Evolutionary conservation across 345 rosid species (phyloP).

Genomic region (Streptanthus diversifolius): DNA sequence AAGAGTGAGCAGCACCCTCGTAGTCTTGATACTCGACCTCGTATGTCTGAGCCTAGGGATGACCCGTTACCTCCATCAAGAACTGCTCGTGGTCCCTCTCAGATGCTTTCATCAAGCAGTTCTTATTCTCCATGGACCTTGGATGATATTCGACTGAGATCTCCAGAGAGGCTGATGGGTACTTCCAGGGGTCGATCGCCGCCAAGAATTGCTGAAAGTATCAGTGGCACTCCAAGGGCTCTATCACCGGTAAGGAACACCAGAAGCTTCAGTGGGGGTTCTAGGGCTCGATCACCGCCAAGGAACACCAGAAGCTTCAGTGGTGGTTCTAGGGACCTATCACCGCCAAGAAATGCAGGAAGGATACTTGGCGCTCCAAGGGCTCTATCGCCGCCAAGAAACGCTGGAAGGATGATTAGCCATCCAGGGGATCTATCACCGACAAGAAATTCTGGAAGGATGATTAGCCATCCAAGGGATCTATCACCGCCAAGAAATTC

Average conservation of each 20-base stretch:
- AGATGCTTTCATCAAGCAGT: constrained; percentile 46
- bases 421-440: neutral
- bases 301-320: neutral
- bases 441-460: neutral
- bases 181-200: constrained; percentile 66
- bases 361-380: neutral
- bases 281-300: neutral
- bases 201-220: constrained; percentile 15
- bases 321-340: neutral
- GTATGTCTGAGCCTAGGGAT: constrained; percentile 50
- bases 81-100: constrained; percentile 48
- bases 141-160: constrained; percentile 64
- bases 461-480: neutral
- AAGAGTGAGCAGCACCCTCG: constrained; percentile 48
- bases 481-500: constrained; percentile 2
- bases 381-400: neutral
- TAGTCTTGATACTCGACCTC: constrained; percentile 38
- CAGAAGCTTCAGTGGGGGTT: neutral
- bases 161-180: constrained; percentile 56
- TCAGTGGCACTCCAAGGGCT: neutral
- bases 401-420: neutral
- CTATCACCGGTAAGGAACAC: neutral
- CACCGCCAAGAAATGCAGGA: constrained; percentile 32
- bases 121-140: constrained; percentile 62
- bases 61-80: constrained; percentile 51